Percentiles rank a stretch among this genome's conserved stretches.
Conservation (phyloP, 1,139 yeast species). For the Taphrina betulina region DNA sequence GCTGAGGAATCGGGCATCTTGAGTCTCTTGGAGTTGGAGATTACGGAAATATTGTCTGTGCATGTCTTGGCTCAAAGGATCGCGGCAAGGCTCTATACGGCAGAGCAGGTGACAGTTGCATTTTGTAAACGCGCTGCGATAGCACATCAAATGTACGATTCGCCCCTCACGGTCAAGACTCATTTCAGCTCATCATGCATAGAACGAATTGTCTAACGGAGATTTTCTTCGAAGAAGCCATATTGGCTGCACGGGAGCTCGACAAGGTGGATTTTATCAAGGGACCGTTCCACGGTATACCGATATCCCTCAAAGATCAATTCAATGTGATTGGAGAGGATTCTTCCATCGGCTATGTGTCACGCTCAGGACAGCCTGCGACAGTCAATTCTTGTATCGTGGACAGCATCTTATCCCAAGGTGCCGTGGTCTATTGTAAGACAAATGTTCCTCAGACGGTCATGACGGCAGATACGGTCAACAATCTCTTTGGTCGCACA, state of each 20-base stretch:
- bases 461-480: conserved; percentile 47
- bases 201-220: conserved; percentile 47
- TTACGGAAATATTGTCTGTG: conserved; percentile 4
- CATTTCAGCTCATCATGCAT: neutral
- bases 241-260: conserved; percentile 51
- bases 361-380: conserved; percentile 46
- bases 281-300: conserved; percentile 67
- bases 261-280: conserved; percentile 50
- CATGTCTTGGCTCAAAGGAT: conserved; percentile 44
- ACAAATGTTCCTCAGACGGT: conserved; percentile 59
- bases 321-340: conserved; percentile 49
- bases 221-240: conserved; percentile 42
- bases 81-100: conserved; percentile 47
- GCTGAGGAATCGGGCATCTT: too few species aligned
- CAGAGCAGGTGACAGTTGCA: conserved; percentile 53
- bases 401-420: conserved; percentile 49
- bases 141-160: conserved; percentile 41
- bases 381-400: conserved; percentile 46
- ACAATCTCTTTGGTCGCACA: conserved; percentile 48
- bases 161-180: neutral
- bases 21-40: neutral
- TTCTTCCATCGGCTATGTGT: conserved; percentile 54
- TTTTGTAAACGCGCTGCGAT: conserved; percentile 59
- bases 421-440: conserved; percentile 63
- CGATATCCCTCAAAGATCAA: conserved; percentile 66